Evolutionary conservation across 352 stramenopile species (phyloP).

Genomic region (Phytophthora constricta): DNA sequence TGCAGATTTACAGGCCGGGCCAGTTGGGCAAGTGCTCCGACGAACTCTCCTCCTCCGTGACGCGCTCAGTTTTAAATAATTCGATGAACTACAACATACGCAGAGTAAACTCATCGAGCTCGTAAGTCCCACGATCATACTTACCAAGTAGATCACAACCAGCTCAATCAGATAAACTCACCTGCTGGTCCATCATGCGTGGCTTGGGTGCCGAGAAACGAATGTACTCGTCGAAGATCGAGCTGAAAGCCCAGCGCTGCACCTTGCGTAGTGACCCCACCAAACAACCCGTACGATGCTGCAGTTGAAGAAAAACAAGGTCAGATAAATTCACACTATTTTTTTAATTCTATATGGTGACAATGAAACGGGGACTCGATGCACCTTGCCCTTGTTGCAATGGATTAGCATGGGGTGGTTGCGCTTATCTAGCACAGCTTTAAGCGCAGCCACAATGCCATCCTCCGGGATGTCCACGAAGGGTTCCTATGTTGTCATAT

Average conservation of each 20-base stretch:
- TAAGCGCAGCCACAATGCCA: constrained; percentile 76
- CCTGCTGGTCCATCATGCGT: constrained; percentile 90
- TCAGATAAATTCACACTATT: not conserved
- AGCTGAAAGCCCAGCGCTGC: constrained; percentile 84
- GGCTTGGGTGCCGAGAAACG: constrained; percentile 85
- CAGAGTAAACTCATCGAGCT: constrained; percentile 1
- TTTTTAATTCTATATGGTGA: constrained; percentile 6
- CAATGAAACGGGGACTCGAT: not conserved
- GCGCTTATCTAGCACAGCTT: constrained; percentile 79
- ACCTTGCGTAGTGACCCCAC: constrained; percentile 84
- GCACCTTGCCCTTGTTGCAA: constrained; percentile 89
- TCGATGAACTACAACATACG: constrained; percentile 71
- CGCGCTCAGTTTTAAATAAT: constrained; percentile 82
- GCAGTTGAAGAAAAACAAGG: not conserved
- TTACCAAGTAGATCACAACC: not conserved
- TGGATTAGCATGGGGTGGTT: constrained; percentile 91
- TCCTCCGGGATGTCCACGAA: constrained; percentile 89
- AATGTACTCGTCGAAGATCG: constrained; percentile 89
- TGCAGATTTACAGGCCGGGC: constrained; percentile 51
- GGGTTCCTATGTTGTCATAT: constrained; percentile 52
- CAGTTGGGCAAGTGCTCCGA: constrained; percentile 69
- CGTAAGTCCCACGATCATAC: constrained; percentile 5
- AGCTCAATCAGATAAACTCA: no score
- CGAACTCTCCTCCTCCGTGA: constrained; percentile 52
- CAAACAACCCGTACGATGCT: constrained; percentile 85